Base-by-base conservation (phyloP, 305 asterid species). In the Ajuga reptans region DNA sequence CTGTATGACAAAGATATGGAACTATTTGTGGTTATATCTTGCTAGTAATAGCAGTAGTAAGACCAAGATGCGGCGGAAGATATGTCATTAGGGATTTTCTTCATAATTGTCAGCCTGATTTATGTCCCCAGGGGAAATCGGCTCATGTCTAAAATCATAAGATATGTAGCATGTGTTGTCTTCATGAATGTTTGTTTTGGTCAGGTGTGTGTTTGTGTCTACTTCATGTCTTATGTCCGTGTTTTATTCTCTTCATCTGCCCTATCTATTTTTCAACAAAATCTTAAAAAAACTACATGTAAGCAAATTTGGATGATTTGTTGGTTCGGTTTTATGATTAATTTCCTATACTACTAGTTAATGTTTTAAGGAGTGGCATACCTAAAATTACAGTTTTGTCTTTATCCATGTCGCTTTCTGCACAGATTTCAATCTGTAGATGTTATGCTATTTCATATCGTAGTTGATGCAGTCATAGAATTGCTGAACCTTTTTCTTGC, bases 401-500 rank as follows among this genome's bases (percentile, higher is more conserved):
- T 21, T 61, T 43, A 54, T 29, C n/a, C 45, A 50, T 21, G 1
- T 59, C 29, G 12, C 21, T 3, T 29, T 47, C 67, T 21, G 42
- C 31, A 5, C 16, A 68, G 9, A n/a, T 15, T 51, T 17, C 65
- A 63, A 33, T 46, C 49, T 46, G 24, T 54, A 53, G 59, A 34
- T 62, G n/a, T 7, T 39, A 54, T 63, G 54, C 71, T 53, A 39
- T 61, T 36, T 43, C 41, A 29, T 56, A 64, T 43, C 68, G 36
- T 52, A 51, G 60, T 59, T 52, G 46, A 66, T 33, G 58, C 43
- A 65, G 51, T 43, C 57, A 31, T 51, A 66, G 59, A 39, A 29
- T 58, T 64, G 3, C 53, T 64, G 66, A 63, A 9, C 24, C 31
- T 66, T 9, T 54, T 73, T 73, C 64, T 63, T 55, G 14, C 60